Evolutionary conservation across 768 basidiomycete genomes (phyloP).

Genomic region (Tricholomella constricta): DNA sequence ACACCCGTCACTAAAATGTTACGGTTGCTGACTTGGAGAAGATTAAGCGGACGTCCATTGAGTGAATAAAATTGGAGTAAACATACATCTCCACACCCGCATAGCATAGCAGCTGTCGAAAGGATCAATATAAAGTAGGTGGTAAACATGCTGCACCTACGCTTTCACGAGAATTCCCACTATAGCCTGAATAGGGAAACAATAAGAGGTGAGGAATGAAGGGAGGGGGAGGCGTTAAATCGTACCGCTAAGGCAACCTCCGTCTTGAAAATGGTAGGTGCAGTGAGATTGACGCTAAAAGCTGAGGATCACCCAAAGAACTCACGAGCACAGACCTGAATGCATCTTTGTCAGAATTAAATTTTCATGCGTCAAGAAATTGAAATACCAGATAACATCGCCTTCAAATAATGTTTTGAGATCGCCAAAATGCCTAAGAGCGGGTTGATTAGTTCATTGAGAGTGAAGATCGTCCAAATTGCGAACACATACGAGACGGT

Average conservation of each 20-base stretch:
- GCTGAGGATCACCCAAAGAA: not conserved
- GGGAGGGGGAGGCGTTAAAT: not conserved
- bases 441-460: conserved; percentile 6
- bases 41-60: not conserved
- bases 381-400: conserved; percentile 35
- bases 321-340: not conserved
- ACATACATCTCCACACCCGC: conserved; percentile 64
- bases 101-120: conserved; percentile 51
- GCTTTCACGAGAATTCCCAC: conserved; percentile 56
- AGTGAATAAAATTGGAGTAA: not conserved
- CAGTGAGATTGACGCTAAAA: not conserved
- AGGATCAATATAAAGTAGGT: not conserved
- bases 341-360: not conserved
- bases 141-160: conserved; percentile 33
- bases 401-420: conserved; percentile 27
- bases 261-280: not conserved
- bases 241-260: not conserved
- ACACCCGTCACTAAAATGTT: conserved; percentile 46
- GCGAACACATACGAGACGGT: conserved; percentile 46
- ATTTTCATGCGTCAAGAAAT: not conserved
- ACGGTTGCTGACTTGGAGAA: conserved; percentile 50
- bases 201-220: not conserved
- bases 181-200: conserved; percentile 38
- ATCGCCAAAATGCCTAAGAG: conserved; percentile 38
- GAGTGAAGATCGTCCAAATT: not conserved